Conservation (phyloP, 345 rosid species). For the Hirschfeldia incana region DNA sequence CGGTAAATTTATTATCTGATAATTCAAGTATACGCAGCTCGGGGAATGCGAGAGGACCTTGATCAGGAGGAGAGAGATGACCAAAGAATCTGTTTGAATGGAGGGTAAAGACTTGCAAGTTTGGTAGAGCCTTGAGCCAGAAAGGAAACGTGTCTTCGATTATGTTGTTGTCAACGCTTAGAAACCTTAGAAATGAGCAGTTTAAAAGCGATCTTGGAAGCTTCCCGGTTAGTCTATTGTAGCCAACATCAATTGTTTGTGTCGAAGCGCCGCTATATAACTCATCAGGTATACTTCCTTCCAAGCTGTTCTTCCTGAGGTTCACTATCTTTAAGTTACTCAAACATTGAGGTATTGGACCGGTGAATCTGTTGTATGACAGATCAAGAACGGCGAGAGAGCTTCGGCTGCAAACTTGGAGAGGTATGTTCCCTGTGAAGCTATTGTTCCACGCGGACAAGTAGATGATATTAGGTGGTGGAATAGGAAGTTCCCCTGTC, state of each 20-base stretch:
- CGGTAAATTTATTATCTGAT: constrained; percentile 4
- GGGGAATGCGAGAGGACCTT: constrained; percentile 1
- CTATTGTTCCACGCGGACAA: constrained; percentile 5
- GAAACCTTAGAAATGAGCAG: constrained; percentile 4
- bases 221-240: not conserved
- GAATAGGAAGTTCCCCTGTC: not conserved
- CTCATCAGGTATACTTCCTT: constrained; percentile 2
- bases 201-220: constrained; percentile 31
- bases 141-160: constrained; percentile 26
- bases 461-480: not conserved
- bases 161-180: constrained; percentile 11
- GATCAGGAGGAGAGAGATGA: not conserved
- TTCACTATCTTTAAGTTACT: not conserved
- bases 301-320: constrained; percentile 28
- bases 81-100: constrained; percentile 30
- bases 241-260: constrained; percentile 13
- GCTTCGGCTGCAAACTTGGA: not conserved
- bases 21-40: constrained; percentile 1
- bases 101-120: not conserved
- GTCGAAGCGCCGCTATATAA: not conserved
- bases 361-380: constrained; percentile 12
- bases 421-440: constrained; percentile 16
- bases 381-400: not conserved
- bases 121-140: constrained; percentile 22
- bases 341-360: constrained; percentile 20